Evolutionary conservation across 768 basidiomycete genomes (phyloP), one percentile per base, ranked within the genome.

Genomic region (Suillus variegatus): DNA sequence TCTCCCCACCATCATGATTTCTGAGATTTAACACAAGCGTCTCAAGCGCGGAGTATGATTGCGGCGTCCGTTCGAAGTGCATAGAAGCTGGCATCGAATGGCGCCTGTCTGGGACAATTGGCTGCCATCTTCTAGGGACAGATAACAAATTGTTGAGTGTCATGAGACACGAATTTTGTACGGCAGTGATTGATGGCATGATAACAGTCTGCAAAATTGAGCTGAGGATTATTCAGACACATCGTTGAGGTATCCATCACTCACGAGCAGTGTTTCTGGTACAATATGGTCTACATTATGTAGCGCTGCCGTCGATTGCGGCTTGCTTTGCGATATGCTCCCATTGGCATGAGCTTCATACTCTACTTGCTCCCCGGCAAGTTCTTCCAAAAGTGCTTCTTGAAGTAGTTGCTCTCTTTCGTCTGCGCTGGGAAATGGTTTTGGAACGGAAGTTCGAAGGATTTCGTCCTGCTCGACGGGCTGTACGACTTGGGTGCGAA

Each of bases 141-240:
- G 86, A 86, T 25, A 93, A 84, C 25, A 93, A 80, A 74, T 86
- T 88, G 69, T 88, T 86, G 56, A 94, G 79, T 2, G 90, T 90
- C 80, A 87, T 88, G 32, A 94, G 71, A 73, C 90, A 93, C 20
- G 90, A 91, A 65, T 82, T 84, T 70, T 92, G 88, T 40, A 94
- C 90, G 63, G 85, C 82, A 16, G 83, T 79, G 68, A 94, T 88
- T n/a, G 91, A 93, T 10, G 89, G 86, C 69, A 89, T 79, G 43
- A 92, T 78, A 68, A 90, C 87, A 66, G 81, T 82, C 86, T 90
- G 72, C 46, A 68, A 43, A 60, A 40, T 38, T 13, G 20, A 25
- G 41, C 58, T 60, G 20, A 60, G 41, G 18, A 43, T 32, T 18
- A 60, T 60, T 25, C 10, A 43, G 41, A 60, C 16, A 40, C 14